phyloP scores from a whole-genome alignment of 2,329 filamentous ascomycete species.

The Colletotrichum caudatum region DNA sequence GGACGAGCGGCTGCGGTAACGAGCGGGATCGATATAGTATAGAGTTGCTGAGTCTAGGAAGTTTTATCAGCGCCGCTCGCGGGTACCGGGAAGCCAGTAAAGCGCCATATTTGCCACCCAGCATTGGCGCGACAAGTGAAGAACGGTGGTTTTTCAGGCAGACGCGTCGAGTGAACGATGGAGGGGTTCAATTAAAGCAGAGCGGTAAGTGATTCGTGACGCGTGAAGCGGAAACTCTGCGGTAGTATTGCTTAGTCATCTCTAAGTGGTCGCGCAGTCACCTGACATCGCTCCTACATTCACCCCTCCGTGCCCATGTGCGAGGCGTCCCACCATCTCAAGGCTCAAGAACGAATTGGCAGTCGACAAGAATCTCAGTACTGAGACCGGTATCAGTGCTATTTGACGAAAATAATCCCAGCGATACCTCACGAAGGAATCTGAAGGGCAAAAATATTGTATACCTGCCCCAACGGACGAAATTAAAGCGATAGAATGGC shows the following conservation, averaged over 20 bases:
- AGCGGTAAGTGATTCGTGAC: constrained; percentile 12
- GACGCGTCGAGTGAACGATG: constrained; percentile 45
- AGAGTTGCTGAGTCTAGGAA: constrained; percentile 5
- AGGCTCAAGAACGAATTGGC: constrained; percentile 25
- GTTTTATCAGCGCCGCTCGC: constrained; percentile 42
- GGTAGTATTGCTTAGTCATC: constrained; percentile 51
- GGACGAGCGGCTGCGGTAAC: background rate
- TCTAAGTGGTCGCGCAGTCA: constrained; percentile 46
- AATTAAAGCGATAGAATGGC: constrained; percentile 64
- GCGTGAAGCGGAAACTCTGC: constrained; percentile 22
- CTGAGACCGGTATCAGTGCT: constrained; percentile 13
- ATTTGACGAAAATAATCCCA: constrained; percentile 14
- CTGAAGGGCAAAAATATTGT: background rate
- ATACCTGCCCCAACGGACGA: background rate
- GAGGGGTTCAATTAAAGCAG: constrained; percentile 24
- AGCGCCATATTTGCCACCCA: constrained; percentile 50
- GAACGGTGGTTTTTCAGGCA: constrained; percentile 46
- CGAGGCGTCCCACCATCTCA: constrained; percentile 24
- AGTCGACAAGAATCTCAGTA: constrained; percentile 16
- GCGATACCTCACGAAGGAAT: background rate
- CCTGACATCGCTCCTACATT: constrained; percentile 46
- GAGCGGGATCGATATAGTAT: background rate
- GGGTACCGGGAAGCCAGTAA: constrained; percentile 47
- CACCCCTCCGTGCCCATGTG: constrained; percentile 27
- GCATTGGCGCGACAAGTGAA: constrained; percentile 48